Evolutionary conservation across 176 grass and related monocot genomes (phyloP).

Genomic region (Oryza meridionalis): DNA sequence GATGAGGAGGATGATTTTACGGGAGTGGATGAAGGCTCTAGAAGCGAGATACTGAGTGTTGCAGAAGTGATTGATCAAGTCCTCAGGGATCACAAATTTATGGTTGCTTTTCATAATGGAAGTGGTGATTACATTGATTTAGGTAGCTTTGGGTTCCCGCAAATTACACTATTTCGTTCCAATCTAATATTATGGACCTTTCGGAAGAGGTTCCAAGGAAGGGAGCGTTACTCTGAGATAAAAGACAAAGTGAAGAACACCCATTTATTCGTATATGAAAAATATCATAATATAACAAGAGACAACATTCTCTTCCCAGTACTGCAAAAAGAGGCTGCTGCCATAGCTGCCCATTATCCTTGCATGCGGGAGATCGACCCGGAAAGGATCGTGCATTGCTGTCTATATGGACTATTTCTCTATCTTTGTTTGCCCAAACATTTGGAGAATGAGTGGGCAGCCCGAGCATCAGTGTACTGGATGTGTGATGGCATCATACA

Average conservation of each 20-base stretch:
- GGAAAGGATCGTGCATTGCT: not conserved
- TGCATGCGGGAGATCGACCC: not conserved
- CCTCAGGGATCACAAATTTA: not conserved
- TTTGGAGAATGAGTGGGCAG: not conserved
- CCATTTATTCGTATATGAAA: not conserved
- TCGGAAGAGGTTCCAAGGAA: not conserved
- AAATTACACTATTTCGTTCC: no score
- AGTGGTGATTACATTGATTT: not conserved
- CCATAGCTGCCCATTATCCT: not conserved
- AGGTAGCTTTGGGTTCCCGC: accelerated
- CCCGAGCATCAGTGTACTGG: constrained; percentile 1
- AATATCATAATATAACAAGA: accelerated
- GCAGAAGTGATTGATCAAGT: accelerated
- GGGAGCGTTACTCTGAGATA: accelerated
- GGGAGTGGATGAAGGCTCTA: not conserved
- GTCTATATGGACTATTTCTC: not conserved
- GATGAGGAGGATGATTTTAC: constrained; percentile 12
- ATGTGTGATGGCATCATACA: constrained; percentile 22
- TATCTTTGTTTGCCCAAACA: not conserved
- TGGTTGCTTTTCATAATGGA: constrained; percentile 6
- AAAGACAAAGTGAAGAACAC: not conserved
- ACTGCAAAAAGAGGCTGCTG: not conserved
- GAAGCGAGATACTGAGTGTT: not conserved
- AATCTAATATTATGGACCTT: no score
- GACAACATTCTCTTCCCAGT: not conserved